Evolutionary conservation across 2,329 filamentous ascomycete genomes (phyloP).

Genomic region (Cadophora sp.): DNA sequence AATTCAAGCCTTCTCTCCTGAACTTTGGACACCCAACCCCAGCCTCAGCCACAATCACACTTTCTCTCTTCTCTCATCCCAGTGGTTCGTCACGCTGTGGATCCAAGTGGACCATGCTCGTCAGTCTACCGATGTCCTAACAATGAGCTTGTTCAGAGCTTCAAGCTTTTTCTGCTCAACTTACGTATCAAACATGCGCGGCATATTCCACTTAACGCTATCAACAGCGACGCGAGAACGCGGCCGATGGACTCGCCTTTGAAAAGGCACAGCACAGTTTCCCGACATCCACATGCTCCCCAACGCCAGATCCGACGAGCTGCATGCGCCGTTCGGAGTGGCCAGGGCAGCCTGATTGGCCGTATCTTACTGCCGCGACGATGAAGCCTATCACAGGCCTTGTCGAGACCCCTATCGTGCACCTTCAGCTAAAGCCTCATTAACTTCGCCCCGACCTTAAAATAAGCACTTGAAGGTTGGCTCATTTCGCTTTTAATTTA

Average conservation of each 20-base stretch:
- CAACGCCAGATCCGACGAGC: neutral
- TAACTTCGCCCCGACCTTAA: conserved; percentile 14
- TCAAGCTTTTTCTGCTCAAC: neutral
- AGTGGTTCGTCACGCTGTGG: neutral
- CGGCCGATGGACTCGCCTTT: neutral
- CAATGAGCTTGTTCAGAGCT: conserved; percentile 7
- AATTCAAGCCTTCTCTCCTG: neutral
- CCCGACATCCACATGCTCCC: neutral
- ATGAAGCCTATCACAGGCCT: conserved; percentile 15
- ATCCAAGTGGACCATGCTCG: neutral
- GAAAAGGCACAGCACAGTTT: neutral
- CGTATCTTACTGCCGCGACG: neutral
- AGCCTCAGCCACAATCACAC: neutral
- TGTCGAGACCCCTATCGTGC: conserved; percentile 16
- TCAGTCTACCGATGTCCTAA: neutral
- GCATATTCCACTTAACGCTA: neutral
- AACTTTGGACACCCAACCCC: no score
- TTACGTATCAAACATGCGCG: conserved; percentile 7
- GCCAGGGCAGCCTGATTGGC: neutral
- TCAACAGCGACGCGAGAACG: neutral
- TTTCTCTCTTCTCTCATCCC: neutral
- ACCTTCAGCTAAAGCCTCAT: conserved; percentile 17
- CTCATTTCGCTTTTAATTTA: conserved; percentile 11
- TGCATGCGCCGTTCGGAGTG: neutral
- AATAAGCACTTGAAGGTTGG: conserved; percentile 16